Percentiles rank a stretch among this genome's conserved stretches.
These are phyloP conservation scores for Anisogramma anomala DNA, from an alignment of 2,329 filamentous ascomycete genomes.

Conservation along the genomic window DNA sequence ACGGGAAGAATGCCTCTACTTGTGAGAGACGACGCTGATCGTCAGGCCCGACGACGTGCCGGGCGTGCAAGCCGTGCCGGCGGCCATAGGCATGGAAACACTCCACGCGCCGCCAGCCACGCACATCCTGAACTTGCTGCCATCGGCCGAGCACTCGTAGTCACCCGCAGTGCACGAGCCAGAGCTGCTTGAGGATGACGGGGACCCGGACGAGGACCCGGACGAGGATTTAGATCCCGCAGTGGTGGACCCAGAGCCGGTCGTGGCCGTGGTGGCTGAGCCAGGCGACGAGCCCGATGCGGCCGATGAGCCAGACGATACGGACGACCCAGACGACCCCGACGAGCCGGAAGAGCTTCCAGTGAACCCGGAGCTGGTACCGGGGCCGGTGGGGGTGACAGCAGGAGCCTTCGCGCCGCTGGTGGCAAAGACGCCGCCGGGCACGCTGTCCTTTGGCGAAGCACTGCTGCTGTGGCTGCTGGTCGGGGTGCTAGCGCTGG, in stretches of 20 bases:
- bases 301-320: constrained; percentile 22
- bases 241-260: constrained; percentile 12
- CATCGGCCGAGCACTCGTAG: constrained; percentile 7
- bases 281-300: constrained; percentile 4
- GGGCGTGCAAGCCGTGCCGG: constrained; percentile 19
- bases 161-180: constrained; percentile 11
- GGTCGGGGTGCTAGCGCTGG: too few relatives aligned
- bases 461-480: neutral
- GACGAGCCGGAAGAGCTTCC: constrained; percentile 17
- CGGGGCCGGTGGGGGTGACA: constrained; percentile 13
- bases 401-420: constrained; percentile 26
- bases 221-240: constrained; percentile 10
- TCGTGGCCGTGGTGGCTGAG: constrained; percentile 17
- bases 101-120: constrained; percentile 10
- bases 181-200: constrained; percentile 3
- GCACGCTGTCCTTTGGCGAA: neutral
- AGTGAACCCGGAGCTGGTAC: neutral
- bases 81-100: constrained; percentile 25
- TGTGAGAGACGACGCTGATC: constrained; percentile 8
- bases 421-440: constrained; percentile 4
- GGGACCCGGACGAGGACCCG: too few relatives aligned
- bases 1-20: constrained; percentile 6
- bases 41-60: constrained; percentile 18
- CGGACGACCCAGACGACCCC: too few relatives aligned
- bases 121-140: constrained; percentile 7